Conservation (phyloP, 805 yeast species). For the Lachancea sp. region DNA sequence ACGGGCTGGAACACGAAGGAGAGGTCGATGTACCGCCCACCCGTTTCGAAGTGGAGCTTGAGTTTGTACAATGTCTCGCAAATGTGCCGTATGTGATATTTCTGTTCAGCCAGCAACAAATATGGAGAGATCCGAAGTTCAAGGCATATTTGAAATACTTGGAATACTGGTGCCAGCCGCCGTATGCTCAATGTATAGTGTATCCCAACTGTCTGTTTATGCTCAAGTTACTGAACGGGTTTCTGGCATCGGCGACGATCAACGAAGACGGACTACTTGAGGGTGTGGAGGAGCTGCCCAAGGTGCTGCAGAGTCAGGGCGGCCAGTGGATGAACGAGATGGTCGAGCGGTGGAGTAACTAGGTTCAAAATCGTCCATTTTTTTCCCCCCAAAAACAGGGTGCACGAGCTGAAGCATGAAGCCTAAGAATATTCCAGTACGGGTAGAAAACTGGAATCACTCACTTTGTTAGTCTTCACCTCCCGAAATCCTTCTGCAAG, state of each 20-base stretch:
- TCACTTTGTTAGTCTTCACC: too few species aligned
- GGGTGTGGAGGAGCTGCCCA: conserved; percentile 49
- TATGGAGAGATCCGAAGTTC: conserved; percentile 61
- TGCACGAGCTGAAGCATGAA: too few species aligned
- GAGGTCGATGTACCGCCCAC: conserved; percentile 40
- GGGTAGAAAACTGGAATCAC: too few species aligned
- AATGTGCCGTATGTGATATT: conserved; percentile 83
- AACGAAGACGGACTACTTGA: conserved; percentile 41
- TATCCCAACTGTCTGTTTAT: conserved; percentile 88
- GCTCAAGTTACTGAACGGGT: conserved; percentile 46
- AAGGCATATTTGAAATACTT: conserved; percentile 71
- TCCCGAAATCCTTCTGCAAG: too few species aligned
- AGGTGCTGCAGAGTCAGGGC: conserved; percentile 36
- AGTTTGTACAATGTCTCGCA: conserved; percentile 87
- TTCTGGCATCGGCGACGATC: conserved; percentile 32
- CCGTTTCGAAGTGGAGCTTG: conserved; percentile 34
- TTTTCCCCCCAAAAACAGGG: too few species aligned
- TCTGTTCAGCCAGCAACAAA: conserved; percentile 69
- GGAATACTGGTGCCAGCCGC: conserved; percentile 77
- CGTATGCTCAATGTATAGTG: conserved; percentile 44
- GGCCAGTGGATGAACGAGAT: conserved; percentile 55
- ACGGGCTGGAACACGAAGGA: conserved; percentile 3
- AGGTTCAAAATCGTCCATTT: too few species aligned
- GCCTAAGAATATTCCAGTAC: too few species aligned
- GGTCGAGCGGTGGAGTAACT: conserved; percentile 55